Evolutionary conservation across 129 eudicot species (phyloP), one percentile per base, ranked within the genome.

Genomic region (Chrysanthemum makinoi): DNA sequence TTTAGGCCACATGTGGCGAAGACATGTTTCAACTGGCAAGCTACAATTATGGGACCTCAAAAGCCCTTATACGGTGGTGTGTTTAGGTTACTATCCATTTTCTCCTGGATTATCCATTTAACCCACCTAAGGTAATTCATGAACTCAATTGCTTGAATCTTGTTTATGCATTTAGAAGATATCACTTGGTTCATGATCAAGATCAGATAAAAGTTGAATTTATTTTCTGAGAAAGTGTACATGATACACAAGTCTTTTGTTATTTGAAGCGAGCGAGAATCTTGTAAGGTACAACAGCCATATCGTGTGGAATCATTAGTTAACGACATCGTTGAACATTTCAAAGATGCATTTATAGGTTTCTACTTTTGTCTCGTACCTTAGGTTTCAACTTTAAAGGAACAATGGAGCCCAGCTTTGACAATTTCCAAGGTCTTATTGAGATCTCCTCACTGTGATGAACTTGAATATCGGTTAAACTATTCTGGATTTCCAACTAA

Each of bases 11-110:
- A n/a, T 85, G 87, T 86, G 68, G 91, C 85, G 91, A 86, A 67
- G 87, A 86, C 83, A 86, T 86, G 91, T 85, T 85, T 77, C 90
- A n/a, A 85, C 73, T 85, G 86, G 89, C 86, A 85, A 81, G 89
- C 89, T 62, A 85, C 90, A 46, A 82, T 85, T 35, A 86, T 86
- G 90, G 90, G 90, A 65, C 90, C 90, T 73, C 10, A 85, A 86
- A 61, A 82, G 87, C 81, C 90, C 90, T 51, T 86, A 82, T 77
- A 62, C 86, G 86, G 89, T 66, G 89, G 86, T 62, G 86, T 84
- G 57, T 81, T 84, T 75, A 81, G 47, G 86, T 85, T 68, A 81
- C 84, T 68, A 85, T 85, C 59, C 86, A 81, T 77, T 85, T 85
- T 35, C 89, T 83, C 49, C 86, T 84, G 49, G 86, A 85, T 79